Percentiles rank a stretch among this genome's conserved stretches.
These are phyloP conservation scores for Xerocomus brunneocitrinus DNA, from an alignment of 768 basidiomycete species.

Conservation along the genomic window DNA sequence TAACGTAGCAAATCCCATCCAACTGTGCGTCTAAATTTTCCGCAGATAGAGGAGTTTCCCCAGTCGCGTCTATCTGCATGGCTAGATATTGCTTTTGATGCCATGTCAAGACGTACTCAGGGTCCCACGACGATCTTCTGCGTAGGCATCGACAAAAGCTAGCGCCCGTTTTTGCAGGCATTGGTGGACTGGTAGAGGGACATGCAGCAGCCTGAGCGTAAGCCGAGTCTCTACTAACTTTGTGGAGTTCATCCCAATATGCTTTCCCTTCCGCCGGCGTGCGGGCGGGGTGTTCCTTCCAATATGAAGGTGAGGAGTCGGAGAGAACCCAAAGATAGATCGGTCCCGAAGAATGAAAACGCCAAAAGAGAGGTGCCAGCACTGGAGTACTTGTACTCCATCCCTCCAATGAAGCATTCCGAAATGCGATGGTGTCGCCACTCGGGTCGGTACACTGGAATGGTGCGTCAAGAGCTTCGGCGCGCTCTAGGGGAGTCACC, in stretches of 20 bases:
- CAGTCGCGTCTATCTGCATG: background rate
- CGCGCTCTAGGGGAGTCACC: background rate
- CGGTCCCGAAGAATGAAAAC: background rate
- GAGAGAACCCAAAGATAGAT: background rate
- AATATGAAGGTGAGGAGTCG: background rate
- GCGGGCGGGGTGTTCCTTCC: background rate
- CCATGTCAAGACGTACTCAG: background rate
- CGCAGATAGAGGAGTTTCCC: background rate
- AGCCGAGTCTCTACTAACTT: background rate
- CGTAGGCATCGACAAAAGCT: background rate
- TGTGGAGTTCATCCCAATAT: background rate
- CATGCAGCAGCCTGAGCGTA: background rate
- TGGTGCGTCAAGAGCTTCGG: background rate
- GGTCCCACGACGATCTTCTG: background rate
- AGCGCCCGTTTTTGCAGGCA: background rate
- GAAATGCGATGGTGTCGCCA: background rate
- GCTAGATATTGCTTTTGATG: background rate
- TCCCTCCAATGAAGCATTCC: background rate
- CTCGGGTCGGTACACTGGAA: background rate
- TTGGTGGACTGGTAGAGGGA: background rate
- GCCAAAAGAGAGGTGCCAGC: background rate
- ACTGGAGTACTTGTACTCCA: background rate
- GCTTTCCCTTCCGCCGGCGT: background rate
- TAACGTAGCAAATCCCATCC: conserved; percentile 34
- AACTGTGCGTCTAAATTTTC: conserved; percentile 36